Evolutionary conservation across 495 filamentous ascomycete genomes (phyloP).

Genomic region (Hyaloscypha variabilis): DNA sequence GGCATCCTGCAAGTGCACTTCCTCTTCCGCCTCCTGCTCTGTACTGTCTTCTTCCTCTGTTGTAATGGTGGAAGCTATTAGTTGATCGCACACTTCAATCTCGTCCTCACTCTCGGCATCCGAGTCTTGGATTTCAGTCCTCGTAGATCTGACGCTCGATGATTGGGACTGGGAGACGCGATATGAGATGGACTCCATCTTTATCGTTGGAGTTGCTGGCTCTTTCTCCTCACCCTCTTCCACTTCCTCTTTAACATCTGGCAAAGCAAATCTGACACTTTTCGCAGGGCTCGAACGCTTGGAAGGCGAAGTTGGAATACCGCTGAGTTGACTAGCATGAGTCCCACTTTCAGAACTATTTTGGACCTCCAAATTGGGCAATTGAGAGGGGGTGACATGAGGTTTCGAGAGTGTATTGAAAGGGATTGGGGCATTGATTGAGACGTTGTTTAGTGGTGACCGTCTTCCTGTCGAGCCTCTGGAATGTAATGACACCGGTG

Average conservation of each 20-base stretch:
- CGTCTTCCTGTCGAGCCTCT: conserved; percentile 5
- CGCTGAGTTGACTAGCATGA: conserved; percentile 19
- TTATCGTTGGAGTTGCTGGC: conserved; percentile 1
- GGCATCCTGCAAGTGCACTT: conserved; percentile 7
- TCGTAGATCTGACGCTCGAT: conserved; percentile 21
- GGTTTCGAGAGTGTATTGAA: conserved; percentile 12
- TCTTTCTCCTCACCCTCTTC: neutral
- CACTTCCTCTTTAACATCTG: conserved; percentile 6
- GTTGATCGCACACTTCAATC: conserved; percentile 16
- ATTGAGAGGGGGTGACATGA: conserved; percentile 9
- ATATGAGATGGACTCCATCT: neutral
- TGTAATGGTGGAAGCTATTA: neutral
- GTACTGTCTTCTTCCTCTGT: neutral
- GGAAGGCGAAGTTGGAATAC: conserved; percentile 16
- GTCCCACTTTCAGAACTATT: conserved; percentile 24
- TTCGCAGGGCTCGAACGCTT: conserved; percentile 29
- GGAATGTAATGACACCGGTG: conserved; percentile 24
- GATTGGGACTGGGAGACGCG: neutral
- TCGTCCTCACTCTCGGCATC: conserved; percentile 32
- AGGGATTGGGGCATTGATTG: conserved; percentile 25
- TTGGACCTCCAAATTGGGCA: conserved; percentile 24
- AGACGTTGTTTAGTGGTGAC: conserved; percentile 17
- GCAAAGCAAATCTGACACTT: conserved; percentile 30
- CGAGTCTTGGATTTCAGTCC: conserved; percentile 31
- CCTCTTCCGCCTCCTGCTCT: conserved; percentile 22